A percentile compares a stretch with the other conserved stretches of the same genome.
Evolutionary conservation across 2,329 filamentous ascomycete species (phyloP).

Genomic region (Chaetomiaceae sp.): DNA sequence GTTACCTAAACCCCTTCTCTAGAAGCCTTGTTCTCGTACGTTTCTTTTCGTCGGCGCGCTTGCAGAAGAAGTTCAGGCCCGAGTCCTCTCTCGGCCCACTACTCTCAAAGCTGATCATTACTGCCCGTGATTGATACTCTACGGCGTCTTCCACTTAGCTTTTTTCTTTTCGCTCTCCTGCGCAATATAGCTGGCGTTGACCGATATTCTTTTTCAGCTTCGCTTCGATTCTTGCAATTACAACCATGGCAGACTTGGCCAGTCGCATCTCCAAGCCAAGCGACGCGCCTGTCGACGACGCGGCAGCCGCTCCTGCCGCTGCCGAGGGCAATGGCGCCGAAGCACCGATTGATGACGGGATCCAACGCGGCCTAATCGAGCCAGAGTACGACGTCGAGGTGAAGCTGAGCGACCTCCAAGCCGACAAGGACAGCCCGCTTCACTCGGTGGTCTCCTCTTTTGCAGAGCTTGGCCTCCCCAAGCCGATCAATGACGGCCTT

Average conservation of each 20-base stretch:
- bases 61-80: too few relatives aligned
- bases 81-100: too few relatives aligned
- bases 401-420: conserved; percentile 83
- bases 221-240: conserved; percentile 1
- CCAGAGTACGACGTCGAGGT: conserved; percentile 86
- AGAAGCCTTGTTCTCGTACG: too few relatives aligned
- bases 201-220: background rate
- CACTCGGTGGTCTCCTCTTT: conserved; percentile 75
- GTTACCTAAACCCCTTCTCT: too few relatives aligned
- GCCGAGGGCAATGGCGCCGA: conserved; percentile 24
- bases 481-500: conserved; percentile 67
- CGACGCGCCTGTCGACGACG: conserved; percentile 25
- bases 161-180: background rate
- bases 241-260: conserved; percentile 46
- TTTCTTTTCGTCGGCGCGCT: too few relatives aligned
- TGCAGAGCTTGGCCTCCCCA: conserved; percentile 71
- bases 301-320: conserved; percentile 15
- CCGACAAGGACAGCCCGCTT: conserved; percentile 79
- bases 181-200: background rate
- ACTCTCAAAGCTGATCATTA: too few relatives aligned
- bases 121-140: too few relatives aligned
- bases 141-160: too few relatives aligned
- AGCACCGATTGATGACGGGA: conserved; percentile 22
- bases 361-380: conserved; percentile 52
- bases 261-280: conserved; percentile 48